Base-by-base conservation (phyloP, 2,329 filamentous ascomycete genomes). In the Tricladium varicosporioides region DNA sequence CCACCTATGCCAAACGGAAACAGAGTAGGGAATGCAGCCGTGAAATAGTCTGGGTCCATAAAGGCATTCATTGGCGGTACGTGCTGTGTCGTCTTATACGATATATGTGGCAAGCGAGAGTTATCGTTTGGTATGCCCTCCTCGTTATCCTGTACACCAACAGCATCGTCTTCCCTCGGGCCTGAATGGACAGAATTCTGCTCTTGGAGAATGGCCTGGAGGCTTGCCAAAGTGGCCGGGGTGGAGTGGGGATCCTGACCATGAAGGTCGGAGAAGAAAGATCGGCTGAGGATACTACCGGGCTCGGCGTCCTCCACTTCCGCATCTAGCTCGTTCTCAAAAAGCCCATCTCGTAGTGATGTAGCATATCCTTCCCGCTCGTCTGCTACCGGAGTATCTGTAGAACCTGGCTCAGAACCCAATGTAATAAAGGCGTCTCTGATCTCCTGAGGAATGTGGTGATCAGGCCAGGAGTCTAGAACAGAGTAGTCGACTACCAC, bases 401-500 rank as follows among this genome's bases (percentile, higher is more conserved):
- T 56, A 5, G 48, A 56, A 43, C 48, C 40, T 44, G 36, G 52
- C 52, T 58, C 44, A 51, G 51, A 52, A 51, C 56, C 51, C 51
- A 55, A 45, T 27, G 49, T 48, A 56, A 59, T 49, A 53, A 53
- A 56, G 48, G 53, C 53, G 40, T 60, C 53, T 57, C 53, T 54
- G 27, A 60, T 57, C 42, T 57, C 51, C 33, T 57, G 48, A 51
- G 51, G 54, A 52, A 60, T 60, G 48, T 60, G 48, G 48, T 57
- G 47, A 57, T 60, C 51, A n/a, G 57, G 53, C 57, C 45, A 60
- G 32, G 50, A 60, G 31, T 60, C 54, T 33, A 57, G n/a, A 54
- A 59, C 44, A 54, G 51, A 58, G 22, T 58, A 58, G 42, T 54
- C 56, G 2, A 54, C 36, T 22, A 40, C 22, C 32, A 60, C 57